Base-by-base conservation (phyloP, 148 eudicot genomes). In the Hydrangea macrophylla region DNA sequence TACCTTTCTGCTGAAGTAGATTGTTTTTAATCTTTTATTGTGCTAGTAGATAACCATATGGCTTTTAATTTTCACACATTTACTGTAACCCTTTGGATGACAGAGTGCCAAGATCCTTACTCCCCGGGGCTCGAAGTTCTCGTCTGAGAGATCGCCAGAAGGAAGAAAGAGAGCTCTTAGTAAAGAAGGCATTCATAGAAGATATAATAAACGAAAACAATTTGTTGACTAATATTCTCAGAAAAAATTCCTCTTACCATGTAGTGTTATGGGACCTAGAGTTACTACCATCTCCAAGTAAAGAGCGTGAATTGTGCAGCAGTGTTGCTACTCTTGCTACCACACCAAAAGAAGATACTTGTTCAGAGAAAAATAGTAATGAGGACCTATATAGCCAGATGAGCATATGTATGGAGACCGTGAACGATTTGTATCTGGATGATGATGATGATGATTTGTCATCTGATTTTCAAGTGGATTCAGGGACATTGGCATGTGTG, bases 41-140 rank as follows among this genome's bases (percentile, higher is more conserved):
- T 4, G 35, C 31, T 54, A 75, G 15, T 69, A 58, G n/a, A 30
- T 37, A 31, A 31, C 31, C 9, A 39, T n/a, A 31, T 8, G 60
- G 27, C 53, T 17, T 18, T 30, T 54, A 55, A 33, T 62, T 17
- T 18, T 36, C 3, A 17, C 9, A 27, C 31, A 17, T 23, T 28
- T 62, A 55, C 32, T 66, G 64, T 20, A 35, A 63, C 70, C 70
- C 44, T 74, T 75, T 68, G 40, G 58, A 55, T 78, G 56, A 68
- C 92, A 94, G 99, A 72, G 83, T 94, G 60, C 97, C 99, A 33
- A 89, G 88, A 76, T 85, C 96, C 83, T 70, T 91, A 64, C 77
- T 88, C 63, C 91, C 99, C 20, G 96, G 99, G 45, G 85, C 77
- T 60, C 81, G 97, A 40, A 84, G 84, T 77, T 94, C 99, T 70